Evolutionary conservation across 257 asterid genomes (phyloP).

Genomic region (Jacaranda mimosifolia): DNA sequence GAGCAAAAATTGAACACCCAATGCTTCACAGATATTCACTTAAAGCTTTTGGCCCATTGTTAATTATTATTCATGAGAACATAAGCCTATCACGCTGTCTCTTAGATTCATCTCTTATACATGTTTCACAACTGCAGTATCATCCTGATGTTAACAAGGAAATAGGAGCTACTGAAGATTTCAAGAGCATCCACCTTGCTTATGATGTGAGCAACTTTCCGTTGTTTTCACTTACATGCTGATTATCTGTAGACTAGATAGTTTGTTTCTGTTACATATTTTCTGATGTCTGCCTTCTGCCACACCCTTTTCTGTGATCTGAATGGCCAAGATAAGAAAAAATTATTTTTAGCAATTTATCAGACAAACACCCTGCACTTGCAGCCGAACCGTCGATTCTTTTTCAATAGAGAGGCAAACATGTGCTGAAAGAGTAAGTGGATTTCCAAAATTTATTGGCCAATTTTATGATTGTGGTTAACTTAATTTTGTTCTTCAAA

Average conservation of each 20-base stretch:
- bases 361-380: constrained; percentile 3
- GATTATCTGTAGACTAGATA: constrained; percentile 15
- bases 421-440: neutral
- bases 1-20: neutral
- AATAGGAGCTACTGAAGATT: constrained; percentile 69
- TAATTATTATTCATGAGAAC: constrained; percentile 7
- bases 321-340: neutral
- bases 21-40: neutral
- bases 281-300: neutral
- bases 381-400: neutral
- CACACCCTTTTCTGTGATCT: neutral
- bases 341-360: neutral
- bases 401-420: neutral
- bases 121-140: constrained; percentile 62
- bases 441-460: neutral
- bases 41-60: neutral
- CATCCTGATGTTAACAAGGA: constrained; percentile 95
- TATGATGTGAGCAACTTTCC: constrained; percentile 68
- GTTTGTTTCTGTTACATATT: neutral
- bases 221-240: constrained; percentile 14
- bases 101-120: constrained; percentile 29
- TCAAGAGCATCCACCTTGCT: constrained; percentile 82
- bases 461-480: neutral
- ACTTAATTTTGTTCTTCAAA: constrained; percentile 5
- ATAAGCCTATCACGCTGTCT: neutral